phyloP scores from a whole-genome alignment of 129 eudicot genomes.

The Chrysanthemum seticuspe region DNA sequence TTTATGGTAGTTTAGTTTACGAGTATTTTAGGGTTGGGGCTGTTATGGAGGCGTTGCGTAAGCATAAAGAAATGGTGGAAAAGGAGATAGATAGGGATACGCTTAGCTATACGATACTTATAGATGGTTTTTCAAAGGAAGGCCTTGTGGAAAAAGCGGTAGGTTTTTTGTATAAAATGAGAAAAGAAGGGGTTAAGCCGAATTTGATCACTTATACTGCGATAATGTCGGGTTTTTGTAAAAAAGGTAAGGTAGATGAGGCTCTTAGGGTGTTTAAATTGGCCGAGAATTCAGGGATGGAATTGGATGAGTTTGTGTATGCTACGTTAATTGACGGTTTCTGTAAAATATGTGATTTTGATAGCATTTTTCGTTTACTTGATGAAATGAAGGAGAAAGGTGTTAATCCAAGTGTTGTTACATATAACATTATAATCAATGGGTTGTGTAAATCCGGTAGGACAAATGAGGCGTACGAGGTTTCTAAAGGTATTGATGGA shows the following conservation, averaged over 20 bases:
- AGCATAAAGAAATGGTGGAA: constrained; percentile 56
- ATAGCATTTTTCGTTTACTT: constrained; percentile 50
- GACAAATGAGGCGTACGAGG: constrained; percentile 57
- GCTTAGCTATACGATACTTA: constrained; percentile 53
- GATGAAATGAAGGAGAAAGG: constrained; percentile 64
- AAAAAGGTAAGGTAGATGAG: constrained; percentile 70
- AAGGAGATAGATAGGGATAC: constrained; percentile 46
- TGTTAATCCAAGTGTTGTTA: constrained; percentile 52
- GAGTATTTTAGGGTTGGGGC: constrained; percentile 58
- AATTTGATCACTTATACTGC: constrained; percentile 67
- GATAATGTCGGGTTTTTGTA: constrained; percentile 68
- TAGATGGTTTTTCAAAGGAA: constrained; percentile 70
- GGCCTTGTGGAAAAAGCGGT: constrained; percentile 71
- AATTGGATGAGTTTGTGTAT: constrained; percentile 57
- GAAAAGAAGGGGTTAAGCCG: constrained; percentile 49
- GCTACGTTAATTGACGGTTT: constrained; percentile 64
- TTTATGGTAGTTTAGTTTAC: constrained; percentile 58
- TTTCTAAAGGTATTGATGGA: constrained; percentile 47
- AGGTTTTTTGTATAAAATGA: constrained; percentile 57
- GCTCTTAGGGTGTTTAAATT: constrained; percentile 49
- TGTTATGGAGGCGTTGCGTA: constrained; percentile 41
- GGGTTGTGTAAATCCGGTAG: constrained; percentile 83
- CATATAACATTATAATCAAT: constrained; percentile 66
- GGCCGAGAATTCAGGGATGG: constrained; percentile 47
- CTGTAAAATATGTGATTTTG: constrained; percentile 49